These are phyloP conservation scores for Pseudocercospora pini-densiflorae DNA, from an alignment of 2,329 filamentous ascomycete species.

Conservation along the genomic window DNA sequence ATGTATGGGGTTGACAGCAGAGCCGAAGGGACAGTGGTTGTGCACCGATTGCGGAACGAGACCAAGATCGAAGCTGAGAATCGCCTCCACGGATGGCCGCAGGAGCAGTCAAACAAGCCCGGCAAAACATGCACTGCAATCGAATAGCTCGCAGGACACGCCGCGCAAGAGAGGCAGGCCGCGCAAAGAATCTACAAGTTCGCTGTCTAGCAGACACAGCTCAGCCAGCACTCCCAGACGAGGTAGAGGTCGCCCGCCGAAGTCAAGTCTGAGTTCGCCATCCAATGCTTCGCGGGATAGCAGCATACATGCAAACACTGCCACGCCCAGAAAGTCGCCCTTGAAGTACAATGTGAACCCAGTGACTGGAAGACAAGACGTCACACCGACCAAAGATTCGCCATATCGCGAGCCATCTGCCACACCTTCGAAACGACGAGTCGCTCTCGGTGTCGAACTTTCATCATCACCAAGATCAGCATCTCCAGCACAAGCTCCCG, in stretches of 20 bases:
- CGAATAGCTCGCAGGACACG: not conserved
- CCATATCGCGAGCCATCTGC: slow-evolving; percentile 15
- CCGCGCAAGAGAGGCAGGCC: slow-evolving; percentile 6
- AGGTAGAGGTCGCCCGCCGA: slow-evolving; percentile 5
- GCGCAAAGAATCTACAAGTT: not conserved
- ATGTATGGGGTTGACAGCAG: slow-evolving; percentile 69
- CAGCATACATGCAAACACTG: not conserved
- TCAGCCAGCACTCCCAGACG: slow-evolving; percentile 12
- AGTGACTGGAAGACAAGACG: slow-evolving; percentile 16
- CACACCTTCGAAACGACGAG: slow-evolving; percentile 17
- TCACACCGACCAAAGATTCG: slow-evolving; percentile 25
- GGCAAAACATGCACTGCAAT: not conserved
- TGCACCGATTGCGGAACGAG: slow-evolving; percentile 25
- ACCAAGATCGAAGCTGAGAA: not conserved
- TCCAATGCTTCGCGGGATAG: not conserved
- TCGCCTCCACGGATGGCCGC: not conserved
- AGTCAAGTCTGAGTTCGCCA: not conserved
- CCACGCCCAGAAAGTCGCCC: slow-evolving; percentile 6
- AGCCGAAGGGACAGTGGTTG: slow-evolving; percentile 52
- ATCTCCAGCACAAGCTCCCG: not conserved
- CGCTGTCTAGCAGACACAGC: slow-evolving; percentile 10
- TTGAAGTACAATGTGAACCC: slow-evolving; percentile 18
- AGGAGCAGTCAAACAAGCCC: not conserved
- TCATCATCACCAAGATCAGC: slow-evolving; percentile 12
- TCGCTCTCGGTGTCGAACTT: slow-evolving; percentile 14